Evolutionary conservation across 164 flowering plant species (phyloP).

Genomic region (Dillenia turbinata): DNA sequence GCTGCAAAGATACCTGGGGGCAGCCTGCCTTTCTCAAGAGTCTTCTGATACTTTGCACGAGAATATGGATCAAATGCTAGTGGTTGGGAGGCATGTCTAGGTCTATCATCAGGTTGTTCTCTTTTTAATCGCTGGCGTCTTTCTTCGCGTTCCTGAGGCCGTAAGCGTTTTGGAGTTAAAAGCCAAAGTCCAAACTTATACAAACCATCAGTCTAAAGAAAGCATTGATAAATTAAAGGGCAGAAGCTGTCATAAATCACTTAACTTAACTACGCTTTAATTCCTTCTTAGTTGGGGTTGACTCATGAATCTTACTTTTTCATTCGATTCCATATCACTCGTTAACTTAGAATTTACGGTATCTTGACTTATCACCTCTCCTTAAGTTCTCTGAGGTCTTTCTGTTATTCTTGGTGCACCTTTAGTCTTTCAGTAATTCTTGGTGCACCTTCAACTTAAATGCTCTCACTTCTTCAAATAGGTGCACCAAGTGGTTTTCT

Average conservation of each 20-base stretch:
- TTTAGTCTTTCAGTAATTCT: too few species aligned
- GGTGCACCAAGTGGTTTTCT: too few species aligned
- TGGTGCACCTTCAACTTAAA: too few species aligned
- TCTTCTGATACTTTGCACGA: slow-evolving; percentile 30
- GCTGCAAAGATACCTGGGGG: slow-evolving; percentile 58
- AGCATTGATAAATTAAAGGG: not conserved
- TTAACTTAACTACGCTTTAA: not conserved
- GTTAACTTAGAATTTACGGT: too few species aligned
- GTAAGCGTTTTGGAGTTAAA: slow-evolving; percentile 5
- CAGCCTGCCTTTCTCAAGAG: slow-evolving; percentile 48
- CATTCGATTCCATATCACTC: too few species aligned
- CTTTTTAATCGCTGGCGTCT: slow-evolving; percentile 60
- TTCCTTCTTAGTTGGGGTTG: too few species aligned
- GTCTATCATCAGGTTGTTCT: slow-evolving; percentile 66
- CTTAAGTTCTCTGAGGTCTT: too few species aligned
- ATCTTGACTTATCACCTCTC: too few species aligned
- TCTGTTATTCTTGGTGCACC: too few species aligned
- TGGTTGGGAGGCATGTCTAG: slow-evolving; percentile 30
- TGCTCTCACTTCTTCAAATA: too few species aligned
- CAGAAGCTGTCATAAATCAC: not conserved
- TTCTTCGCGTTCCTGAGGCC: slow-evolving; percentile 84
- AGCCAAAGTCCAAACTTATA: slow-evolving; percentile 1
- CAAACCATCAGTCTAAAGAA: not conserved
- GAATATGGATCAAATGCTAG: slow-evolving; percentile 28
- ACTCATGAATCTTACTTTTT: too few species aligned